Percentiles rank a stretch among this genome's conserved stretches.
phyloP scores from a whole-genome alignment of 2,329 filamentous ascomycete genomes.

The Diplocarpon mali region DNA sequence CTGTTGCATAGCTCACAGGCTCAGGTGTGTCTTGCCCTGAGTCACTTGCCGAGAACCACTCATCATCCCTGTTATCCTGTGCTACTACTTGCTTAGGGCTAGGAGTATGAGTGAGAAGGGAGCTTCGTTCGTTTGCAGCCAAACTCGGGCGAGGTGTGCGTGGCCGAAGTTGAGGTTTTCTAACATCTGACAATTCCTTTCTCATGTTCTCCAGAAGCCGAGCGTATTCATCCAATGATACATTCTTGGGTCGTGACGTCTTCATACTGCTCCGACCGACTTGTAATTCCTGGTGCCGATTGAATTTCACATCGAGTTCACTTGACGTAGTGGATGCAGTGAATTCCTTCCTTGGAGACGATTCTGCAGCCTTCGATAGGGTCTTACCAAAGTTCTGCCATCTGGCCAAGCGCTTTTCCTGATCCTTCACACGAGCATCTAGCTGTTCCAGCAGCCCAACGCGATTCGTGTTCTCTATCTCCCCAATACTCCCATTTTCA shows the following conservation, averaged over 20 bases:
- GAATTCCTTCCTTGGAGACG: constrained; percentile 20
- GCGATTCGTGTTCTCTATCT: constrained; percentile 39
- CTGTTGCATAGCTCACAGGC: constrained; percentile 11
- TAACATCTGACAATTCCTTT: constrained; percentile 22
- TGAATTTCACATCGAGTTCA: constrained; percentile 42
- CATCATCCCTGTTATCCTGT: constrained; percentile 11
- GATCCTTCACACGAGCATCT: constrained; percentile 53
- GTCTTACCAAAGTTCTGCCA: constrained; percentile 59
- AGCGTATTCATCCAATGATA: constrained; percentile 22
- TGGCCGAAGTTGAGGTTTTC: constrained; percentile 13
- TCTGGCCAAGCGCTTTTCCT: constrained; percentile 55
- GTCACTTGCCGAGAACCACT: constrained; percentile 21
- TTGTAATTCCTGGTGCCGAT: constrained; percentile 38
- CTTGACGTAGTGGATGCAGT: neutral
- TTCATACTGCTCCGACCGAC: constrained; percentile 29
- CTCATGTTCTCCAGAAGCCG: constrained; percentile 23
- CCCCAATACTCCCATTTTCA: constrained; percentile 43
- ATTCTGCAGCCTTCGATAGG: constrained; percentile 11
- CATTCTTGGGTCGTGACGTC: constrained; percentile 12
- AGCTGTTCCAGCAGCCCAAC: constrained; percentile 57
- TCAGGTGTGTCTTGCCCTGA: constrained; percentile 10
- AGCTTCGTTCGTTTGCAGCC: constrained; percentile 4
- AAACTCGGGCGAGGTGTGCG: constrained; percentile 8
- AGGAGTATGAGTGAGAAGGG: constrained; percentile 1
- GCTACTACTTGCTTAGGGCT: neutral